A percentile compares a stretch with the other conserved stretches of the same genome.
Conservation (phyloP, 2,329 filamentous ascomycete genomes). For the Pseudogymnoascus sp. region DNA sequence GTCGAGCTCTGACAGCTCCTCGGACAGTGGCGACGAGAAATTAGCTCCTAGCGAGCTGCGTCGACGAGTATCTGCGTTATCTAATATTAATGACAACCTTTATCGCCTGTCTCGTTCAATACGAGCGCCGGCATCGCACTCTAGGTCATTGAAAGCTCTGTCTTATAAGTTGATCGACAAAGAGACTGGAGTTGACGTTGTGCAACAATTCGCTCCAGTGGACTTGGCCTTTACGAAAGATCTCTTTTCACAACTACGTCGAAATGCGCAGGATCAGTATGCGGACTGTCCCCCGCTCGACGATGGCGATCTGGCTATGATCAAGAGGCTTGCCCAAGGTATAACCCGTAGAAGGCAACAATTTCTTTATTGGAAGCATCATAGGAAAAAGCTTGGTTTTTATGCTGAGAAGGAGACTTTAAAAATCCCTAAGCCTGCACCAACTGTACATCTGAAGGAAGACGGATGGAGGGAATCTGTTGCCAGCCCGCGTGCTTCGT, state of each 20-base stretch:
- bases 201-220: neutral
- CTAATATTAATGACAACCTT: conserved; percentile 4
- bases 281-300: neutral
- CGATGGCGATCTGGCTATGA: neutral
- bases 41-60: neutral
- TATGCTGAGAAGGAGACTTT: neutral
- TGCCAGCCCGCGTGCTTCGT: neutral
- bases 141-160: neutral
- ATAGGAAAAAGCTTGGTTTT: neutral
- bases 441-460: neutral
- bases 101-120: conserved; percentile 3
- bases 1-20: neutral
- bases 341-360: conserved; percentile 1
- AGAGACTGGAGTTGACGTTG: neutral
- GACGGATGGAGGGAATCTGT: neutral
- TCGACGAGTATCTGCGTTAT: neutral
- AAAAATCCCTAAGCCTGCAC: neutral
- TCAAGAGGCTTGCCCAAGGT: neutral
- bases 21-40: neutral
- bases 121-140: neutral
- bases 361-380: neutral
- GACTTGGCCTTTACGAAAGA: neutral
- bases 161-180: neutral
- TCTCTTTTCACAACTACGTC: neutral
- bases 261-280: neutral